Percentiles rank a stretch among this genome's conserved stretches.
Conservation (phyloP, 441 rosid species). For the Erodium trifolium region DNA sequence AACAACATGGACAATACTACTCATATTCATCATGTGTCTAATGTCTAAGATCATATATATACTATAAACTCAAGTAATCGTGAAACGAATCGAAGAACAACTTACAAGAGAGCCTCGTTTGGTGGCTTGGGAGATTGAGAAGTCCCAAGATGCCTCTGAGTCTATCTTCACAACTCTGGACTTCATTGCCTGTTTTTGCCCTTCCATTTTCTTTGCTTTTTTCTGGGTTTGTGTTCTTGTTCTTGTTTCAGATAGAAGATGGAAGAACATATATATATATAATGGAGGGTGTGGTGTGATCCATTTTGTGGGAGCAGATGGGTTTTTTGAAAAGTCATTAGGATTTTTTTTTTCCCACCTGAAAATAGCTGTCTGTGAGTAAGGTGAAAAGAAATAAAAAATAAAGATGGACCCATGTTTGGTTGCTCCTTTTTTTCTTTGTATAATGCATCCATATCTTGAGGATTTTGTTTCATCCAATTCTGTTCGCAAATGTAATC, state of each 20-base stretch:
- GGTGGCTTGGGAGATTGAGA: slow-evolving; percentile 27
- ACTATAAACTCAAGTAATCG: neutral
- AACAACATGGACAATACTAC: neutral
- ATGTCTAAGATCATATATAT: too few relatives aligned
- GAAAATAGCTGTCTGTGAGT: too few relatives aligned
- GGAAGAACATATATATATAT: neutral
- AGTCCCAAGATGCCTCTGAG: slow-evolving; percentile 37
- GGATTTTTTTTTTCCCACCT: too few relatives aligned
- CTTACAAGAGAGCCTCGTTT: slow-evolving; percentile 33
- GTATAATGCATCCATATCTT: neutral
- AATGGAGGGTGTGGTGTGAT: neutral
- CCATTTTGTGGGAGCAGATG: too few relatives aligned
- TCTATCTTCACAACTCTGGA: slow-evolving; percentile 36
- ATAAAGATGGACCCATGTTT: neutral
- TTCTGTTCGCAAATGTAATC: neutral
- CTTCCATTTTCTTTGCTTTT: neutral
- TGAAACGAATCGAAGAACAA: neutral
- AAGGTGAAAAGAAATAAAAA: too few relatives aligned
- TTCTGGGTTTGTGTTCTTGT: too few relatives aligned
- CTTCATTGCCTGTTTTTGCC: slow-evolving; percentile 12
- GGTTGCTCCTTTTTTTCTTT: neutral
- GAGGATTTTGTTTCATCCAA: slow-evolving; percentile 3
- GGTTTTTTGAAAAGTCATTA: too few relatives aligned
- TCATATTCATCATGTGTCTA: neutral
- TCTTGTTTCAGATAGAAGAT: neutral